phyloP scores from a whole-genome alignment of 345 rosid species.

The Salix brachista region DNA sequence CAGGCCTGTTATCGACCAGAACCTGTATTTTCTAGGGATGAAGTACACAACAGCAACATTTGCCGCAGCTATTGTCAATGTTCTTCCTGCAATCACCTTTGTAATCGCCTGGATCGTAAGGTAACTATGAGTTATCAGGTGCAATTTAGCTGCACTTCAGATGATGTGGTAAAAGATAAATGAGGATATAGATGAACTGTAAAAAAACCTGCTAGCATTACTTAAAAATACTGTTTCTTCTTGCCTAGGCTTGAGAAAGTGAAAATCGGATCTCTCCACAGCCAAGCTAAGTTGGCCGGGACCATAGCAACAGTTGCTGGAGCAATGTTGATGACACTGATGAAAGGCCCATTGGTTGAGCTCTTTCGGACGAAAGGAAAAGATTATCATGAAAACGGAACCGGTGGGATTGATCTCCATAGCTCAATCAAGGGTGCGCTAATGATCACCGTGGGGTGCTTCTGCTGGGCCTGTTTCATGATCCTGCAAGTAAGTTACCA shows the following conservation, averaged over 20 bases:
- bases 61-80: conserved; percentile 73
- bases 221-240: neutral
- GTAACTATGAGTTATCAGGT: conserved; percentile 12
- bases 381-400: conserved; percentile 22
- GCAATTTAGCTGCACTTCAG: neutral
- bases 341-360: conserved; percentile 59
- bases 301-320: conserved; percentile 78
- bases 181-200: too few relatives aligned
- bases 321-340: conserved; percentile 84
- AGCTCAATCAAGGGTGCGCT: conserved; percentile 59
- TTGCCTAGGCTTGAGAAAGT: conserved; percentile 60
- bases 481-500: conserved; percentile 52
- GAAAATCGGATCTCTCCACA: conserved; percentile 38
- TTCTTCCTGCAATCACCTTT: conserved; percentile 83
- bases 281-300: conserved; percentile 69
- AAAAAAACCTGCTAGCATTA: too few relatives aligned
- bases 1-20: conserved; percentile 90
- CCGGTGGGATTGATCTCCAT: conserved; percentile 41
- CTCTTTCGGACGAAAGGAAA: conserved; percentile 51
- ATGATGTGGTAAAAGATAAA: too few relatives aligned
- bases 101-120: conserved; percentile 64
- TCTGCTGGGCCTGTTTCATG: conserved; percentile 72
- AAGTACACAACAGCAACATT: conserved; percentile 82
- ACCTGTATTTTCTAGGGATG: conserved; percentile 69
- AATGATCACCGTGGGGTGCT: conserved; percentile 57